phyloP scores from a whole-genome alignment of 2,329 filamentous ascomycete genomes.

The Hypoxylon sp. region DNA sequence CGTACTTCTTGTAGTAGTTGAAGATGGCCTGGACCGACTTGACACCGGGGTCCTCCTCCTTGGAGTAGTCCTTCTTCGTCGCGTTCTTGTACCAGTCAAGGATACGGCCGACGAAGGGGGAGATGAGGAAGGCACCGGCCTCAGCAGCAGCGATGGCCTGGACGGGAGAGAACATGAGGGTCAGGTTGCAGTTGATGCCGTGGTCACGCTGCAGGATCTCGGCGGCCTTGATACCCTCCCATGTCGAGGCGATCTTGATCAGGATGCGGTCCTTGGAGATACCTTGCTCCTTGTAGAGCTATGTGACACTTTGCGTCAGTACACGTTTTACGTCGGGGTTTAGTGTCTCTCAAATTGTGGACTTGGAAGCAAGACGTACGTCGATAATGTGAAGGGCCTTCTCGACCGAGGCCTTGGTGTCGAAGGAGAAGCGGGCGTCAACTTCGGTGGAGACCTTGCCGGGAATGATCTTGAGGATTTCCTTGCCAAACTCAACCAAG shows the following conservation, averaged over 20 bases:
- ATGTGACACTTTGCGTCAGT: constrained; percentile 29
- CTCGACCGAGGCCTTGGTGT: constrained; percentile 87
- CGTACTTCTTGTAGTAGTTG: constrained; percentile 99
- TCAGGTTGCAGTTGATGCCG: constrained; percentile 98
- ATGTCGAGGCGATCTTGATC: constrained; percentile 99
- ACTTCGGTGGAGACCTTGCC: constrained; percentile 99
- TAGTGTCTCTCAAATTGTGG: background rate
- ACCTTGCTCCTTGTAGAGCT: constrained; percentile 94
- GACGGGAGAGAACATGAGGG: constrained; percentile 94
- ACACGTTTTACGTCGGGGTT: background rate
- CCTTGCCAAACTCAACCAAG: constrained; percentile 95
- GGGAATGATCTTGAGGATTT: constrained; percentile 96
- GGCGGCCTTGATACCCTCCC: constrained; percentile 99
- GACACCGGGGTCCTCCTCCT: constrained; percentile 95
- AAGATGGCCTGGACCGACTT: constrained; percentile 92
- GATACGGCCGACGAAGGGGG: constrained; percentile 98
- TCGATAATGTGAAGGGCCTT: constrained; percentile 98
- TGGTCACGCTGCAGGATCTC: constrained; percentile 96
- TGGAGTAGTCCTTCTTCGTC: constrained; percentile 90
- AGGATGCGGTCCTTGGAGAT: constrained; percentile 93
- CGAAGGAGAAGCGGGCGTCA: constrained; percentile 94
- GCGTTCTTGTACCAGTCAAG: constrained; percentile 99
- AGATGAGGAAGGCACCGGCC: constrained; percentile 96
- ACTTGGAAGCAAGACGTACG: constrained; percentile 61
- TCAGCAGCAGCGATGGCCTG: constrained; percentile 97